Evolutionary conservation across 306 rosid genomes (phyloP).

Genomic region (Trifolium subterraneum): DNA sequence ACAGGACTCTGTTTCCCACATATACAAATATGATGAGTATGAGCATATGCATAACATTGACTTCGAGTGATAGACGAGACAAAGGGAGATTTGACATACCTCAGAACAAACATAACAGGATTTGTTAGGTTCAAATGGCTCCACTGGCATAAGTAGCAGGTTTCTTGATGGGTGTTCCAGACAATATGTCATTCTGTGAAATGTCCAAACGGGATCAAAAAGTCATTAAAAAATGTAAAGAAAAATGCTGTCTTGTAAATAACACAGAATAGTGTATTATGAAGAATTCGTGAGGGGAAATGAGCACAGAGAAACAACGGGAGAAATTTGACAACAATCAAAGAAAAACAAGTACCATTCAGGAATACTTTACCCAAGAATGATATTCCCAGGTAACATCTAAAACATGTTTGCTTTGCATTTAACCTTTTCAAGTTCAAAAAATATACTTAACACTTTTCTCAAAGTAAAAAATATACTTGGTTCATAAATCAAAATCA

Average conservation of each 20-base stretch:
- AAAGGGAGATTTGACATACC: conserved; percentile 48
- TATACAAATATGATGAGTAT: conserved; percentile 25
- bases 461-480: too few species aligned
- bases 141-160: conserved; percentile 96
- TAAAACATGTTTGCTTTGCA: neutral
- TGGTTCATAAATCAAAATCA: too few species aligned
- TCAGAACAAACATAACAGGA: conserved; percentile 98
- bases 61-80: conserved; percentile 6
- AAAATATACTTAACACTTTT: too few species aligned
- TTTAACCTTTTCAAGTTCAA: too few species aligned
- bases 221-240: neutral
- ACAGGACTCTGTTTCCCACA: conserved; percentile 75
- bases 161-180: conserved; percentile 87
- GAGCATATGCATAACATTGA: conserved; percentile 25
- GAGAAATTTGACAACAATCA: conserved; percentile 8
- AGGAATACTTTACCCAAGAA: neutral
- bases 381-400: neutral
- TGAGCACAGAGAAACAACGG: conserved; percentile 16
- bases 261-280: too few species aligned
- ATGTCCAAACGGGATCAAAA: conserved; percentile 33
- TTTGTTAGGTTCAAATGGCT: conserved; percentile 90
- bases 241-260: neutral
- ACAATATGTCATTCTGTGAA: conserved; percentile 91
- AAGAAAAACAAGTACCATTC: neutral
- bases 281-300: conserved; percentile 5